Percentiles rank a stretch among this genome's conserved stretches.
Conservation (phyloP, 2,329 filamentous ascomycete species). For the Sarocladium oryzae region DNA sequence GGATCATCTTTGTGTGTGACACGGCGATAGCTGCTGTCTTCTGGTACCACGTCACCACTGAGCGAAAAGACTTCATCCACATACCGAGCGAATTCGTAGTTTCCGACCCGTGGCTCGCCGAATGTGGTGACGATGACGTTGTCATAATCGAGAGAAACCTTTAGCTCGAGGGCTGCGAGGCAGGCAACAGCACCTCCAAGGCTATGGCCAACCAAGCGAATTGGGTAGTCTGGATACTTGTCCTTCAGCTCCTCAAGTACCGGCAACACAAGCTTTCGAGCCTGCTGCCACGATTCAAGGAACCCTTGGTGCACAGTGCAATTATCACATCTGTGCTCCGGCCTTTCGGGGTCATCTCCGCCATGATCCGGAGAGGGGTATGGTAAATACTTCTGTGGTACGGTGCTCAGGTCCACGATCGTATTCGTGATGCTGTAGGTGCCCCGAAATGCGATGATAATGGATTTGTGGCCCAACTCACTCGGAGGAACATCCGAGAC, state of each 20-base stretch:
- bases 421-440: conserved; percentile 93
- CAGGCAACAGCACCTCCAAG: conserved; percentile 88
- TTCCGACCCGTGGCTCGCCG: conserved; percentile 71
- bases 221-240: conserved; percentile 61
- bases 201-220: conserved; percentile 83
- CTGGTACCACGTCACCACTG: conserved; percentile 21
- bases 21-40: conserved; percentile 54
- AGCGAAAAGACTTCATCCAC: conserved; percentile 48
- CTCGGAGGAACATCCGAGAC: conserved; percentile 10
- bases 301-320: conserved; percentile 94
- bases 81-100: conserved; percentile 47
- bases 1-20: conserved; percentile 85
- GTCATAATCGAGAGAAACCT: conserved; percentile 63
- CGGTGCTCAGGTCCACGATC: conserved; percentile 80
- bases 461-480: conserved; percentile 27
- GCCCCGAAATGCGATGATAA: conserved; percentile 85
- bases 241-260: conserved; percentile 53
- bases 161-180: conserved; percentile 77
- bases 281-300: conserved; percentile 73
- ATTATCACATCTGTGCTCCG: conserved; percentile 62
- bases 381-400: conserved; percentile 84
- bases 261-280: conserved; percentile 62
- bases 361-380: conserved; percentile 59
- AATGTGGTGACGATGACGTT: conserved; percentile 80
- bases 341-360: conserved; percentile 24